Evolutionary conservation across 495 filamentous ascomycete species (phyloP).

Genomic region (Pyrenopolyporus hunteri): DNA sequence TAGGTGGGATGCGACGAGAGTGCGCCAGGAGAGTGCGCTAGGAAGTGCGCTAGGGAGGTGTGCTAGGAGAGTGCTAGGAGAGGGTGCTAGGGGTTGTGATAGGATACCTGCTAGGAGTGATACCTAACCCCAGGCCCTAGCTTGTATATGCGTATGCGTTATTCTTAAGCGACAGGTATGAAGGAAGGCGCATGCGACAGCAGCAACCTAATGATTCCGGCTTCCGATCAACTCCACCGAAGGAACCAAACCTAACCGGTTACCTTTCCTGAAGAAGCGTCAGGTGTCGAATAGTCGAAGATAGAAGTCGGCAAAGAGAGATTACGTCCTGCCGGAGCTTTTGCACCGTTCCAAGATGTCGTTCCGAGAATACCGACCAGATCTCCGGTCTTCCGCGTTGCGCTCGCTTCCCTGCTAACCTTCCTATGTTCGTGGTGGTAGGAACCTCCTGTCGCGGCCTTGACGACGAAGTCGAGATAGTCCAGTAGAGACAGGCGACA

Average conservation of each 20-base stretch:
- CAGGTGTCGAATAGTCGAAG: conserved; percentile 24
- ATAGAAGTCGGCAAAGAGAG: conserved; percentile 25
- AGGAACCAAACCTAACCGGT: not conserved
- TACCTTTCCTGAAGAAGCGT: conserved; percentile 19
- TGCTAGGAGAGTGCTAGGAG: not conserved
- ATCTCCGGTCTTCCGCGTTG: conserved; percentile 12
- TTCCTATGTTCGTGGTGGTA: conserved; percentile 4
- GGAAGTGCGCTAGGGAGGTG: not conserved
- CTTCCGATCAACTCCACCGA: conserved; percentile 32
- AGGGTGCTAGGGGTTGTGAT: conserved; percentile 1
- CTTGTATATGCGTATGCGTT: too few relatives aligned
- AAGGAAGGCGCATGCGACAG: conserved; percentile 19
- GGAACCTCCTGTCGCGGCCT: not conserved
- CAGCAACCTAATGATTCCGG: conserved; percentile 26
- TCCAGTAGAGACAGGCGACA: conserved; percentile 21
- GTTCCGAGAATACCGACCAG: conserved; percentile 19
- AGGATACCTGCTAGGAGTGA: conserved; percentile 1
- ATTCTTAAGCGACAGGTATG: conserved; percentile 27
- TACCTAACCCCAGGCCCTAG: conserved; percentile 3
- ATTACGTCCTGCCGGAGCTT: conserved; percentile 33
- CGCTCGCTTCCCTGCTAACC: conserved; percentile 5
- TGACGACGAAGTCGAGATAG: conserved; percentile 20
- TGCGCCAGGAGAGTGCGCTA: not conserved
- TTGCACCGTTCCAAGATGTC: conserved; percentile 32
- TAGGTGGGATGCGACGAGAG: not conserved